Evolutionary conservation across 257 asterid species (phyloP), one percentile per base, ranked within the genome.

Genomic region (Cruciata laevipes): DNA sequence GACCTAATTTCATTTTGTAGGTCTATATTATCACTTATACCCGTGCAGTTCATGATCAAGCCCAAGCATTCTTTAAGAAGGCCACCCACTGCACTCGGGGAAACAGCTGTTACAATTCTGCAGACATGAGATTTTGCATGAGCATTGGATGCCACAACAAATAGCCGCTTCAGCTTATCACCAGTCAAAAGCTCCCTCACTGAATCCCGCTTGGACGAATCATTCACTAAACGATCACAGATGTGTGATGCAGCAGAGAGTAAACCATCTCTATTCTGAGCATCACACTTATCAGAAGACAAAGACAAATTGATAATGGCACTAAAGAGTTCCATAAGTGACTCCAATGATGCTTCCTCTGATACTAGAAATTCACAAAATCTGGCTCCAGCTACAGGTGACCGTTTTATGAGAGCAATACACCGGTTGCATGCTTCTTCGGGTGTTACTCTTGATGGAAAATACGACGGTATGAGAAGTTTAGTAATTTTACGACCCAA

Each of bases 381-480:
- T 74, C 91, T 84, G 65, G 99, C 92, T 69, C 99, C 99, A 49
- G 96, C 99, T 20, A 56, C 42, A 16, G 97, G 96, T 66, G 87
- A 86, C 81, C 99, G 88, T 81, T 75, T 88, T 69, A 90, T 80
- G 23, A 94, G 90, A 73, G 95, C 78, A 67, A 90, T 78, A 73
- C 85, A 83, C 40, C 99, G 95, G 11, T 90, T 88, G 53, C 96
- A 85, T 69, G 97, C 99, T 85, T 90, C 99, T 82, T 87, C 94
- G 33, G 67, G 83, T 4, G 83, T 75, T 61, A 84, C 89, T 74
- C 79, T 81, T 25, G 83, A 83, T 56, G 98, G 97, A 67, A 93
- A 89, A 76, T 93, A 93, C 17, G 98, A 83, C 61, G 99, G 99
- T 27, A 88, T 77, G 72, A 94, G 96, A 82, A 94, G 95, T 76